Base-by-base conservation (phyloP, 2,329 filamentous ascomycete genomes). In the Sphaerulina vaccinii region DNA sequence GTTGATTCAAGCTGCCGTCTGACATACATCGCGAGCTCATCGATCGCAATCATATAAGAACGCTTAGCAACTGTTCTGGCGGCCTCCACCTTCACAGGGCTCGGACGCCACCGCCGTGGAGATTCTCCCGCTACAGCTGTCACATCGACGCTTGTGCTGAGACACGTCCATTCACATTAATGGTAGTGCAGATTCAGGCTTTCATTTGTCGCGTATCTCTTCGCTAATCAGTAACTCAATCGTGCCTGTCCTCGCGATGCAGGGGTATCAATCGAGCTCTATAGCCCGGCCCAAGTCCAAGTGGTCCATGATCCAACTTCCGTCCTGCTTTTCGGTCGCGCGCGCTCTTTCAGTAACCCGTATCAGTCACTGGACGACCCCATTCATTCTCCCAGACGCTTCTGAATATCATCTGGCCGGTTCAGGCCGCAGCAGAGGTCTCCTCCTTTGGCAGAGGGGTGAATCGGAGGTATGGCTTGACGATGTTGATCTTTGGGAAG, bases 381-480 rank as follows among this genome's bases (percentile, higher is more conserved):
- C 60, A 65, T 42, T 63, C 60, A 19, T 38, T 33, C 41, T 59
- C 57, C 61, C 63, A 65, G 7, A 54, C 57, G 22, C 62, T 37
- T 40, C 54, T 51, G 43, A 60, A 65, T 16, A 51, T 47, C 58
- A 57, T 47, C 22, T 50, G 42, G 42, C 42, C 41, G 43, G 48
- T 49, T 54, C 68, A 71, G 38, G 65, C 64, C 27, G 68, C 73
- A 49, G 78, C 79, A 52, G 69, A 75, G 27, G 78, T 81, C 73
- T 81, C 72, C 65, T 81, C 78, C 71, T 80, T 79, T 56, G 79
- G 75, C 46, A 83, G 73, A 55, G 80, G 79, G 40, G 80, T 82
- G 70, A 80, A 81, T 21, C 81, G 70, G 49, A 83, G 72, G 72
- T 83, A 83, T 36, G 81, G 81, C 76, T 82, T 83, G 56, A 84